A percentile compares a stretch with the other conserved stretches of the same genome.
Evolutionary conservation across 306 rosid species (phyloP).

Genomic region (Cercis canadensis): DNA sequence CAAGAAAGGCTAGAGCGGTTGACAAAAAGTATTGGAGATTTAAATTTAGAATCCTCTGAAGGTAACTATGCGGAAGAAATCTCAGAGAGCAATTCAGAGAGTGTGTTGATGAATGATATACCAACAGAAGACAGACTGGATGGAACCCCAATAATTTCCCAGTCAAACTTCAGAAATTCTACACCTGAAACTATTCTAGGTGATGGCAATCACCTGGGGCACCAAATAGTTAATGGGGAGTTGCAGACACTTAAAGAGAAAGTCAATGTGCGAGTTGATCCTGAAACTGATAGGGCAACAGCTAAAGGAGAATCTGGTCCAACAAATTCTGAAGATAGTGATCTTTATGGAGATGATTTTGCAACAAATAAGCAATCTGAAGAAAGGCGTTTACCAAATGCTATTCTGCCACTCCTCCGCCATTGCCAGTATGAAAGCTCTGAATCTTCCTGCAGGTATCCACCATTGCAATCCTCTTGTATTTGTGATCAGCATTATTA

Average conservation of each 20-base stretch:
- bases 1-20: conserved; percentile 95
- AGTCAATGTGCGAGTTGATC: conserved; percentile 44
- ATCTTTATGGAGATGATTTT: conserved; percentile 60
- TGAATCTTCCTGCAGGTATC: conserved; percentile 94
- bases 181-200: conserved; percentile 38
- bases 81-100: conserved; percentile 51
- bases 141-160: conserved; percentile 47
- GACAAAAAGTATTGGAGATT: conserved; percentile 66
- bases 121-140: conserved; percentile 48
- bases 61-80: conserved; percentile 54
- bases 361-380: conserved; percentile 64
- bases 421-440: conserved; percentile 94
- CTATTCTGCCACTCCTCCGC: conserved; percentile 86
- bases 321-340: conserved; percentile 58
- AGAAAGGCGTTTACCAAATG: conserved; percentile 79
- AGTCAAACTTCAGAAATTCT: conserved; percentile 48
- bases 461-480: conserved; percentile 34
- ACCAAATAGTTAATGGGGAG: conserved; percentile 50
- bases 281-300: conserved; percentile 47
- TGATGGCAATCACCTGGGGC: conserved; percentile 42
- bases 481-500: conserved; percentile 29
- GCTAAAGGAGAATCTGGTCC: conserved; percentile 53
- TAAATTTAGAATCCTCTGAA: conserved; percentile 61
- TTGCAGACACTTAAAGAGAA: conserved; percentile 43
- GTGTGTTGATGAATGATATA: conserved; percentile 44